Conservation (phyloP, 1,139 yeast genomes). For the Blastobotrys proliferans region DNA sequence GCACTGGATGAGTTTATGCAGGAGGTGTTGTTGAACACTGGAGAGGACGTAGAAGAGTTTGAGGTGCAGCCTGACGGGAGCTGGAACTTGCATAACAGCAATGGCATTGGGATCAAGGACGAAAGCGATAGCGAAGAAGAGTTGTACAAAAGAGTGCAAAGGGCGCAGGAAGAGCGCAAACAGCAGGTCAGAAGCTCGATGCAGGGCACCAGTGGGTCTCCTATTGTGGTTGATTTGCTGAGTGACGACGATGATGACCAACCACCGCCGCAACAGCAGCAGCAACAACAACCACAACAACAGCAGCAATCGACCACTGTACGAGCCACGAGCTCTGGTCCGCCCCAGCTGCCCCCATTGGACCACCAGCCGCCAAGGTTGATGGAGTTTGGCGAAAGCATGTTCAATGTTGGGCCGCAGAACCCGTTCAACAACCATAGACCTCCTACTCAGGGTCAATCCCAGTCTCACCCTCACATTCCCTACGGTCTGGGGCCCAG, state of each 20-base stretch:
- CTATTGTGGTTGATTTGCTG: constrained; percentile 12
- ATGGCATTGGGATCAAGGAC: constrained; percentile 5
- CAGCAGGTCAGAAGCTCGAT: not conserved
- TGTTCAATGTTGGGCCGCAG: not conserved
- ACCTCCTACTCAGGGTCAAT: no score
- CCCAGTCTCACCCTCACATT: no score
- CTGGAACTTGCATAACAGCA: constrained; percentile 30
- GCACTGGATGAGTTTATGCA: constrained; percentile 38
- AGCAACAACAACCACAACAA: not conserved
- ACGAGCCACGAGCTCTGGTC: not conserved
- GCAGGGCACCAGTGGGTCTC: constrained; percentile 10
- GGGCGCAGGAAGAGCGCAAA: constrained; percentile 1
- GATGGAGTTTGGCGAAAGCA: constrained; percentile 6
- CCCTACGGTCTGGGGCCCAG: no score
- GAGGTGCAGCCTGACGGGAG: constrained; percentile 37
- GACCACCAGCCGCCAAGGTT: constrained; percentile 1
- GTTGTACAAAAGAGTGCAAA: constrained; percentile 7
- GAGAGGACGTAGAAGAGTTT: constrained; percentile 31
- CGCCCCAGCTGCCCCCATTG: not conserved
- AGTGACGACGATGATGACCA: constrained; percentile 14
- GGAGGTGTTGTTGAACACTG: constrained; percentile 32
- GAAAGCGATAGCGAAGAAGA: constrained; percentile 16
- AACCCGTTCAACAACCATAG: no score
- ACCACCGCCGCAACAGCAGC: not conserved
- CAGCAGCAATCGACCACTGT: not conserved